Conservation (phyloP, 2,329 filamentous ascomycete species). For the Pezizomycotina sp. region DNA sequence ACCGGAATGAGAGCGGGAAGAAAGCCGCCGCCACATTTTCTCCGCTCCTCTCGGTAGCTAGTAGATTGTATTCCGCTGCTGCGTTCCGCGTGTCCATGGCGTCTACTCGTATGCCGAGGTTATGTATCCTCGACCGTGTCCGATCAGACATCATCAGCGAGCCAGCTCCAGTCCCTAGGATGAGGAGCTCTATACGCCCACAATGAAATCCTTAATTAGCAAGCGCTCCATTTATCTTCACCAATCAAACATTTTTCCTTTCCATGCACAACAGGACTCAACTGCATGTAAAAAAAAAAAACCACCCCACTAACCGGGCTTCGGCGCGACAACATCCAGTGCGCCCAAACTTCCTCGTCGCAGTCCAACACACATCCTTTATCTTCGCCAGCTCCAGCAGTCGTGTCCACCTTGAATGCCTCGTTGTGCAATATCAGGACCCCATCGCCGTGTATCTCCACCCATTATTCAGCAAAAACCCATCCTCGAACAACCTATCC, state of each 20-base stretch:
- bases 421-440: constrained; percentile 71
- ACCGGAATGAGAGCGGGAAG: constrained; percentile 32
- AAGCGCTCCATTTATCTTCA: constrained; percentile 2
- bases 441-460: constrained; percentile 52
- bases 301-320: constrained; percentile 49
- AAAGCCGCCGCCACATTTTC: constrained; percentile 72
- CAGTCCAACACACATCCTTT: constrained; percentile 68
- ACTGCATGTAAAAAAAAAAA: background rate
- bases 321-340: constrained; percentile 65
- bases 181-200: constrained; percentile 51
- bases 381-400: constrained; percentile 37
- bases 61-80: constrained; percentile 79
- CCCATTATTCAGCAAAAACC: constrained; percentile 76
- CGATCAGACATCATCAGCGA: constrained; percentile 62
- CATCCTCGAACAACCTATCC: constrained; percentile 64
- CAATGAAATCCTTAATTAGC: constrained; percentile 4
- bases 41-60: constrained; percentile 85
- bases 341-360: constrained; percentile 54
- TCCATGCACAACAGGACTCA: background rate
- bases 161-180: constrained; percentile 66
- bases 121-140: constrained; percentile 54
- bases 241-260: constrained; percentile 1
- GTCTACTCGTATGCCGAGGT: constrained; percentile 70
- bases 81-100: constrained; percentile 86
- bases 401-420: constrained; percentile 60